Percentiles rank a stretch among this genome's conserved stretches.
phyloP scores from a whole-genome alignment of 2,329 filamentous ascomycete genomes.

The Penicillium decumbens region DNA sequence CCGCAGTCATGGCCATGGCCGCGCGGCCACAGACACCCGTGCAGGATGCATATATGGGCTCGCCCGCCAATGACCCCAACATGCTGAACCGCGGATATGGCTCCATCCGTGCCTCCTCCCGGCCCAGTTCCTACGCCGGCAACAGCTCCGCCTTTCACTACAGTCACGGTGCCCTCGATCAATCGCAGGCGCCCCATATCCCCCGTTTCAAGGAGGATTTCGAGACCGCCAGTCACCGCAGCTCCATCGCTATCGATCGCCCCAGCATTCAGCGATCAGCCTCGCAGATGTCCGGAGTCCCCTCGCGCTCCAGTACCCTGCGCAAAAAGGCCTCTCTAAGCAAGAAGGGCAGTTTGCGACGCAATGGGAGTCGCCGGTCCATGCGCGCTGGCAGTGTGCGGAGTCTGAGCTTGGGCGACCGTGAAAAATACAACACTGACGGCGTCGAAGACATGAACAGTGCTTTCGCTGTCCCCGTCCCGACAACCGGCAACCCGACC shows the following conservation, averaged over 20 bases:
- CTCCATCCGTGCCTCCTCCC: constrained; percentile 30
- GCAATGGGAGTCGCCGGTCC: constrained; percentile 74
- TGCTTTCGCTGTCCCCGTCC: constrained; percentile 84
- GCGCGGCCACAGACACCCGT: constrained; percentile 38
- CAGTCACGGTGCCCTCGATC: constrained; percentile 29
- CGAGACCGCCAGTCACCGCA: constrained; percentile 33
- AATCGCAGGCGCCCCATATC: constrained; percentile 32
- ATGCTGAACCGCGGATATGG: constrained; percentile 33
- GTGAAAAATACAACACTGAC: constrained; percentile 42
- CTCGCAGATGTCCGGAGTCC: constrained; percentile 43
- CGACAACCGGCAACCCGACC: constrained; percentile 80
- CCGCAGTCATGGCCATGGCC: constrained; percentile 35
- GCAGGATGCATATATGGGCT: constrained; percentile 37
- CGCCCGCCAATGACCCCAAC: constrained; percentile 28
- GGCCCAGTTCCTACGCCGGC: constrained; percentile 41
- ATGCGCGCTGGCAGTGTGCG: constrained; percentile 80
- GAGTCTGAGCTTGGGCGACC: constrained; percentile 69
- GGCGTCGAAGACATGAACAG: constrained; percentile 66
- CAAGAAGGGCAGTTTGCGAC: constrained; percentile 67
- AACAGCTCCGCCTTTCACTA: constrained; percentile 36
- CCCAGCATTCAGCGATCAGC: constrained; percentile 35
- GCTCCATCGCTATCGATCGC: constrained; percentile 34
- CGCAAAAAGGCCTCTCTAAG: constrained; percentile 83
- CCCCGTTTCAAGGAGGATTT: constrained; percentile 41
- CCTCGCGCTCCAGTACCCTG: constrained; percentile 64